phyloP scores from a whole-genome alignment of 2,329 filamentous ascomycete genomes.

The Pseudocercospora musae region DNA sequence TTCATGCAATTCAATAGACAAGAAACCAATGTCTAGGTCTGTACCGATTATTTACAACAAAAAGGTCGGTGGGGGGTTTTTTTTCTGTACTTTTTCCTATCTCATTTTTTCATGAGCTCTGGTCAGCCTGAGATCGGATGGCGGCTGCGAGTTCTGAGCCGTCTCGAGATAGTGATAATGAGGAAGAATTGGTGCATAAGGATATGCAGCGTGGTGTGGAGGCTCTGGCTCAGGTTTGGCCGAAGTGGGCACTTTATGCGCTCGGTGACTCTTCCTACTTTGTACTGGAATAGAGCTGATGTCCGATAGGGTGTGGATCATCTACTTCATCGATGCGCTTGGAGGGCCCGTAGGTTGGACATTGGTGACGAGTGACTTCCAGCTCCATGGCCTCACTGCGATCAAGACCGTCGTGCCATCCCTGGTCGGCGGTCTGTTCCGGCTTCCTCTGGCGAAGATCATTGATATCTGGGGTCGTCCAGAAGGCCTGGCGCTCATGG shows the following conservation, averaged over 20 bases:
- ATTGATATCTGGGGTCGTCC: conserved; percentile 43
- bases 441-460: conserved; percentile 40
- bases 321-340: conserved; percentile 50
- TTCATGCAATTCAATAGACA: too few relatives aligned
- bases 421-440: conserved; percentile 37
- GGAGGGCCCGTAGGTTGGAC: conserved; percentile 27
- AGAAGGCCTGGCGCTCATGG: conserved; percentile 39
- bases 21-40: too few relatives aligned
- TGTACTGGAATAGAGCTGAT: neutral
- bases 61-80: too few relatives aligned
- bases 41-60: too few relatives aligned
- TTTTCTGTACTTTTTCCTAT: too few relatives aligned
- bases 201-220: conserved; percentile 20
- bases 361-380: conserved; percentile 38
- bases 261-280: neutral
- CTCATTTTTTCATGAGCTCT: too few relatives aligned
- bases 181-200: conserved; percentile 19
- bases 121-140: too few relatives aligned
- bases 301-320: conserved; percentile 43
- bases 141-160: too few relatives aligned
- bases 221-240: conserved; percentile 21
- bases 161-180: conserved; percentile 18
- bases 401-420: conserved; percentile 37
- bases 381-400: conserved; percentile 35
- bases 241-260: conserved; percentile 13